Evolutionary conservation across 768 basidiomycete species (phyloP).

Genomic region (Xerocomellus intermedius): DNA sequence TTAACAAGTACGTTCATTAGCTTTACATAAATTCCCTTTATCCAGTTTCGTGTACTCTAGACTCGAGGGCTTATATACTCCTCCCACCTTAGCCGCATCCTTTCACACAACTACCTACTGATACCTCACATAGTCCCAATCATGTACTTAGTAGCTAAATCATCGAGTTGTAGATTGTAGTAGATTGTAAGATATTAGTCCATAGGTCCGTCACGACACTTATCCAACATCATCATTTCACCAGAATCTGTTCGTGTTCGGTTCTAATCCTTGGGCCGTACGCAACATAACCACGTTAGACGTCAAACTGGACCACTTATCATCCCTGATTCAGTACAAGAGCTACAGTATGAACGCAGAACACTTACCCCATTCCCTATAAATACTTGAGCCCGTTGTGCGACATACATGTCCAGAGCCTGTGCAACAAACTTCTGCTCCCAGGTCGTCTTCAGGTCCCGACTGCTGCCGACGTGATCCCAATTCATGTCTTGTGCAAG

Average conservation of each 20-base stretch:
- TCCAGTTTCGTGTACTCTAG: too few relatives aligned
- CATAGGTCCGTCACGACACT: not conserved
- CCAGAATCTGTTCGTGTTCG: slow-evolving; percentile 38
- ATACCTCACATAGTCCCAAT: too few relatives aligned
- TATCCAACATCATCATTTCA: slow-evolving; percentile 10
- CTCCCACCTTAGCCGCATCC: too few relatives aligned
- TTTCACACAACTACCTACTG: too few relatives aligned
- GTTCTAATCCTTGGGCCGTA: slow-evolving; percentile 27
- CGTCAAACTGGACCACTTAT: slow-evolving; percentile 42
- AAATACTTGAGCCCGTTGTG: slow-evolving; percentile 46
- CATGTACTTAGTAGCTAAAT: too few relatives aligned
- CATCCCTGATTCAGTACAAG: slow-evolving; percentile 1
- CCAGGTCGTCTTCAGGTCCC: slow-evolving; percentile 41
- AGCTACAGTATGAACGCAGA: not conserved
- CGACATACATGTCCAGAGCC: slow-evolving; percentile 52
- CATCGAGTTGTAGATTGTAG: not conserved
- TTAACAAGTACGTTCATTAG: too few relatives aligned
- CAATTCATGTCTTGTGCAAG: slow-evolving; percentile 35
- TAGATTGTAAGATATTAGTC: too few relatives aligned
- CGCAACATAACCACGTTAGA: slow-evolving; percentile 42
- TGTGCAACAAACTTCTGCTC: slow-evolving; percentile 46
- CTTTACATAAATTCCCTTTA: too few relatives aligned
- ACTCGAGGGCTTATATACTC: too few relatives aligned
- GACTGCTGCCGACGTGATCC: slow-evolving; percentile 41
- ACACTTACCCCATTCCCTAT: slow-evolving; percentile 52